Conservation (phyloP, 495 filamentous ascomycete species). For the Massariosphaeria phaeospora region DNA sequence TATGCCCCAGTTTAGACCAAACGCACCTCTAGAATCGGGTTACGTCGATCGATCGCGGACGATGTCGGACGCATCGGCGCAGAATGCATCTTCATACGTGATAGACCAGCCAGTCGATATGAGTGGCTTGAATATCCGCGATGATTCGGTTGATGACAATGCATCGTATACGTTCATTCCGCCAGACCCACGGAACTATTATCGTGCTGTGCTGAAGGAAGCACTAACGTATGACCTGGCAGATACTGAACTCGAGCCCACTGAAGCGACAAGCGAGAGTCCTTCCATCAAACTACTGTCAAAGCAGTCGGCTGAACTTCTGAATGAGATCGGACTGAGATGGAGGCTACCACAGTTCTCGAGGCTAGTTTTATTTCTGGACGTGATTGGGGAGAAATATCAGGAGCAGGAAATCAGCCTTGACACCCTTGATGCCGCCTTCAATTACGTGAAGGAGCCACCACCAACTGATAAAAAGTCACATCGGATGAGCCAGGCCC, state of each 20-base stretch:
- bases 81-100: conserved; percentile 53
- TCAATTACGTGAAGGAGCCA: conserved; percentile 72
- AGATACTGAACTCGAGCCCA: conserved; percentile 52
- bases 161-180: conserved; percentile 80
- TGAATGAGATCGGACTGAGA: conserved; percentile 77
- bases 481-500: conserved; percentile 48
- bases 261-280: conserved; percentile 50
- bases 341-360: conserved; percentile 90
- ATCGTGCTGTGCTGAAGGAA: conserved; percentile 70
- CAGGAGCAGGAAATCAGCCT: conserved; percentile 77
- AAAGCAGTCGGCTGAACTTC: conserved; percentile 72
- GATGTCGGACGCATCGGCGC: conserved; percentile 45
- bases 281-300: conserved; percentile 65
- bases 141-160: conserved; percentile 51
- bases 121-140: conserved; percentile 61
- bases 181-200: conserved; percentile 72
- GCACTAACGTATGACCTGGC: conserved; percentile 65
- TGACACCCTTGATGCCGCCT: conserved; percentile 74
- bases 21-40: conserved; percentile 47
- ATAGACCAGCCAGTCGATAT: conserved; percentile 77
- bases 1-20: conserved; percentile 51
- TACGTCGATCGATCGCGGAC: conserved; percentile 59
- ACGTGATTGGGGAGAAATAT: conserved; percentile 79
- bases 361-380: conserved; percentile 73
- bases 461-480: conserved; percentile 54